A percentile compares a stretch with the other conserved stretches of the same genome.
Conservation (phyloP, 2,329 filamentous ascomycete genomes). For the Cordyceps farinosa region DNA sequence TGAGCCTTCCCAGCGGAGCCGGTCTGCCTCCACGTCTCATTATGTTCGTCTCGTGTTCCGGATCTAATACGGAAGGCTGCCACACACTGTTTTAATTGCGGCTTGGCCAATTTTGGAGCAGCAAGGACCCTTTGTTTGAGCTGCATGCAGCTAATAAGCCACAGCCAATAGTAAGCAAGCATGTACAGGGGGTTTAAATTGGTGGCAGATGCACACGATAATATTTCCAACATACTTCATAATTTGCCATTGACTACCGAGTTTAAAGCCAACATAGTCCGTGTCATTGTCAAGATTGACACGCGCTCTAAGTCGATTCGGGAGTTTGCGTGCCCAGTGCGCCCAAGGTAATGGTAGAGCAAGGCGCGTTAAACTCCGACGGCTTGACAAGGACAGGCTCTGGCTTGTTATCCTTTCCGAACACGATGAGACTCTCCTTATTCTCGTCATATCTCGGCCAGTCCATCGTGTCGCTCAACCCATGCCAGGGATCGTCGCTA, state of each 20-base stretch:
- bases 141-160: no score
- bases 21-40: not conserved
- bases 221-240: no score
- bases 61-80: not conserved
- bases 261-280: not conserved
- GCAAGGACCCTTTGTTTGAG: not conserved
- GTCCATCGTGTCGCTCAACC: slow-evolving; percentile 30
- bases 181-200: no score
- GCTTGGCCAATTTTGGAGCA: not conserved
- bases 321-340: slow-evolving; percentile 20
- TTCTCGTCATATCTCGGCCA: slow-evolving; percentile 34
- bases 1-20: not conserved
- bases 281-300: not conserved
- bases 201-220: not conserved
- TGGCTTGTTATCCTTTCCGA: slow-evolving; percentile 27
- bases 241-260: not conserved
- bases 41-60: not conserved
- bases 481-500: slow-evolving; percentile 33
- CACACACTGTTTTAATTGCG: not conserved
- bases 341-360: slow-evolving; percentile 25
- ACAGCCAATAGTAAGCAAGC: no score
- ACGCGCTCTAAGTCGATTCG: no score
- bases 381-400: slow-evolving; percentile 26
- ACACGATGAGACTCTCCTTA: slow-evolving; percentile 25
- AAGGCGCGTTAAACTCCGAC: slow-evolving; percentile 25